Conservation (phyloP, 192 early-diverging fungal species). For the Umbelopsis vinacea region DNA sequence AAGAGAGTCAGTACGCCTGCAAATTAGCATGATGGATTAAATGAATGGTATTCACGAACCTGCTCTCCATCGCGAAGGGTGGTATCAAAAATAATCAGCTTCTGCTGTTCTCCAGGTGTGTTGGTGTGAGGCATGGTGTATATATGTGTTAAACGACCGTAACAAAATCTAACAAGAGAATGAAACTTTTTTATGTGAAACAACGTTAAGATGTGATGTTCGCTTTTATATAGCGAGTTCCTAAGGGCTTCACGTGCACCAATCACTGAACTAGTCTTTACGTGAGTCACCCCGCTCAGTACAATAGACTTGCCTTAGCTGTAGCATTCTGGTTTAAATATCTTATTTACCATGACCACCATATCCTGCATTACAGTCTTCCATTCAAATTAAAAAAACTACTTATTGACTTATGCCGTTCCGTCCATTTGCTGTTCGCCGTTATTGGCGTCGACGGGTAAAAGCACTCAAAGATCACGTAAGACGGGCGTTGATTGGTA, state of each 20-base stretch:
- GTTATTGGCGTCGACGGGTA: no score
- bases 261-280: not conserved
- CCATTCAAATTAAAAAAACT: no score
- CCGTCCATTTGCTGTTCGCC: no score
- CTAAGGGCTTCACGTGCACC: not conserved
- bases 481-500: no score
- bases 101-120: constrained; percentile 51
- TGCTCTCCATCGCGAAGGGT: constrained; percentile 97
- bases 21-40: not conserved
- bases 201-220: not conserved
- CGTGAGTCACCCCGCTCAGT: not conserved
- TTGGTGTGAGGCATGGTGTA: constrained; percentile 11
- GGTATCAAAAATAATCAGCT: constrained; percentile 95
- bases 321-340: no score
- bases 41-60: constrained; percentile 44
- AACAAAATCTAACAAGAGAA: not conserved
- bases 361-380: no score
- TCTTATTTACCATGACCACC: no score
- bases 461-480: no score
- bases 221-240: not conserved
- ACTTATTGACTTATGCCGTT: no score
- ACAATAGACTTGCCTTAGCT: no score
- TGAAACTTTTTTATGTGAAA: constrained; percentile 1
- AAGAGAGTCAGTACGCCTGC: not conserved
- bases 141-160: not conserved